A percentile compares a stretch with the other conserved stretches of the same genome.
These are phyloP conservation scores for Galeopsis tetrahit DNA, from an alignment of 257 asterid genomes.

Conservation along the genomic window DNA sequence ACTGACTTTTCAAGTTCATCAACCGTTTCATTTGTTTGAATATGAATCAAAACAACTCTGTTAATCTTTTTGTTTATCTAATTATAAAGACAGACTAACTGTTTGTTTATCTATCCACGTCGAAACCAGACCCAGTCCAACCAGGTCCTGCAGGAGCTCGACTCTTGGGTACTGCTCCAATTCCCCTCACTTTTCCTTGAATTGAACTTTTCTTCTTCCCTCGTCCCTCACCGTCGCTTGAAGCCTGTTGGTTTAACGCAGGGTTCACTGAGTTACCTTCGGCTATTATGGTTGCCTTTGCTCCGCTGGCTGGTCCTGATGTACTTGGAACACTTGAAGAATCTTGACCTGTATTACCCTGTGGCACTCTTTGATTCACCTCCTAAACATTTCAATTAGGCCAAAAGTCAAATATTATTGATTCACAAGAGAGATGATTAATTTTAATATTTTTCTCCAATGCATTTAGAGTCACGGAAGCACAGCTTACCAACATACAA, in stretches of 20 bases:
- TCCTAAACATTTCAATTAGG: slow-evolving; percentile 53
- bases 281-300: slow-evolving; percentile 35
- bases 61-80: slow-evolving; percentile 19
- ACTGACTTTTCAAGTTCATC: not conserved
- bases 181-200: slow-evolving; percentile 78
- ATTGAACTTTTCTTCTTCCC: slow-evolving; percentile 60
- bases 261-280: slow-evolving; percentile 47
- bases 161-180: slow-evolving; percentile 77
- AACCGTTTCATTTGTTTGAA: too few relatives aligned
- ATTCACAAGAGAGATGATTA: not conserved
- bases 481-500: not conserved
- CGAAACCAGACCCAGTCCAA: slow-evolving; percentile 95
- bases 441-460: not conserved
- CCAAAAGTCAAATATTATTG: not conserved
- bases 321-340: slow-evolving; percentile 47
- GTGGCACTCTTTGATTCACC: slow-evolving; percentile 49
- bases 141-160: slow-evolving; percentile 68
- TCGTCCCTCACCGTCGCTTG: slow-evolving; percentile 55
- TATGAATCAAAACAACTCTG: slow-evolving; percentile 2
- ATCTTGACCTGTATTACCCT: slow-evolving; percentile 36
- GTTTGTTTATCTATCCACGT: slow-evolving; percentile 57
- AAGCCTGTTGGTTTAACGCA: slow-evolving; percentile 42
- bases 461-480: slow-evolving; percentile 5
- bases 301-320: slow-evolving; percentile 44
- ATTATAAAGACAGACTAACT: slow-evolving; percentile 4